Conservation (phyloP, 169 alveolate genomes). For the Condylostoma magnum region DNA sequence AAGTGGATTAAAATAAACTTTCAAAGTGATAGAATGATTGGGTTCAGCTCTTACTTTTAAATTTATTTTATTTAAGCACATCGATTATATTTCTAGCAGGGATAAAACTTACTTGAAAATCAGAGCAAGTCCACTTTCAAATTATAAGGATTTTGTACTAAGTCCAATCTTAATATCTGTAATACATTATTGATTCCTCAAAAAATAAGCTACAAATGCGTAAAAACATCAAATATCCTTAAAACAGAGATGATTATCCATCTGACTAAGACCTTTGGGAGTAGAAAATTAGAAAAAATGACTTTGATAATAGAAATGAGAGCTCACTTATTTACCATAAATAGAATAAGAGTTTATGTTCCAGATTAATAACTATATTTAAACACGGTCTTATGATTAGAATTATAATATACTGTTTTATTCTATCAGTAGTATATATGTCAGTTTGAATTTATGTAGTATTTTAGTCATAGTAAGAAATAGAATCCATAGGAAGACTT, state of each 20-base stretch:
- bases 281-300: not conserved
- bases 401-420: not conserved
- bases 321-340: not conserved
- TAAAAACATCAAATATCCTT: constrained; percentile 19
- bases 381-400: not conserved
- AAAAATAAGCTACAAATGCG: constrained; percentile 1
- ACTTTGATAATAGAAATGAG: not conserved
- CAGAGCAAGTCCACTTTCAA: constrained; percentile 4
- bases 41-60: not conserved
- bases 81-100: too few relatives aligned
- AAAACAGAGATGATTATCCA: not conserved
- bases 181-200: not conserved
- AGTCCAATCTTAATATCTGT: not conserved
- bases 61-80: not conserved
- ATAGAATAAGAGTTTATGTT: not conserved
- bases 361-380: not conserved
- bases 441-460: not conserved
- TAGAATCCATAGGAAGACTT: not conserved
- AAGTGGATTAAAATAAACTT: not conserved
- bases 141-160: constrained; percentile 7
- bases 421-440: too few relatives aligned
- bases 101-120: too few relatives aligned
- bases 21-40: not conserved
- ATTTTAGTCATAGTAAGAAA: not conserved
- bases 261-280: constrained; percentile 21